Percentiles rank a stretch among this genome's conserved stretches.
These are phyloP conservation scores for Sclerotinia nivalis DNA, from an alignment of 2,329 filamentous ascomycete species.

Conservation along the genomic window DNA sequence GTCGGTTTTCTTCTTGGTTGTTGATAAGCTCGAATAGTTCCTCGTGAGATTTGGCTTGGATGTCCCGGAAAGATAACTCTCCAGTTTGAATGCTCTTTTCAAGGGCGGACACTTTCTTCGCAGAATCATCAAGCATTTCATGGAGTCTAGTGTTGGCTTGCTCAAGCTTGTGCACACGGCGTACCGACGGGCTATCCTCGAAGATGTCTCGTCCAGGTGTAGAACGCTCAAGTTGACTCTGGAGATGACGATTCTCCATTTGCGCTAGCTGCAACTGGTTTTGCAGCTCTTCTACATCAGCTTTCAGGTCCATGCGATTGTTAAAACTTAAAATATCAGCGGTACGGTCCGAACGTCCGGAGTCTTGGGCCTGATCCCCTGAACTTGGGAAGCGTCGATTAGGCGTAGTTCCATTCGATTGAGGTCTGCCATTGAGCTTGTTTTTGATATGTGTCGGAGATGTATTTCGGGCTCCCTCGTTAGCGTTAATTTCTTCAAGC, in stretches of 20 bases:
- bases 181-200: conserved; percentile 76
- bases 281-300: conserved; percentile 87
- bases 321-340: conserved; percentile 82
- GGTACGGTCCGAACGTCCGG: conserved; percentile 80
- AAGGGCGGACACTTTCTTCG: conserved; percentile 85
- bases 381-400: conserved; percentile 69
- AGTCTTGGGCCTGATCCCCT: conserved; percentile 66
- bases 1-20: conserved; percentile 86
- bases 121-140: conserved; percentile 90
- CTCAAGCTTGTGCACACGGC: conserved; percentile 87
- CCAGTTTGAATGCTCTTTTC: conserved; percentile 86
- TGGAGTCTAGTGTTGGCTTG: conserved; percentile 88
- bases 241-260: conserved; percentile 92
- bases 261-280: conserved; percentile 91
- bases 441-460: conserved; percentile 71
- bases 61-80: conserved; percentile 83
- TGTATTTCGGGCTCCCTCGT: conserved; percentile 71
- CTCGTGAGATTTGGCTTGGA: conserved; percentile 91
- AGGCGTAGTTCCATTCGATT: conserved; percentile 77
- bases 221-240: conserved; percentile 76
- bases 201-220: conserved; percentile 62
- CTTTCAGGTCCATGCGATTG: conserved; percentile 85
- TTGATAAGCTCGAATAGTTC: conserved; percentile 91
- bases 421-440: conserved; percentile 56
- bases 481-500: conserved; percentile 84